A percentile compares a stretch with the other conserved stretches of the same genome.
phyloP scores from a whole-genome alignment of 1,139 yeast species.

The Hansenula lynferdii region DNA sequence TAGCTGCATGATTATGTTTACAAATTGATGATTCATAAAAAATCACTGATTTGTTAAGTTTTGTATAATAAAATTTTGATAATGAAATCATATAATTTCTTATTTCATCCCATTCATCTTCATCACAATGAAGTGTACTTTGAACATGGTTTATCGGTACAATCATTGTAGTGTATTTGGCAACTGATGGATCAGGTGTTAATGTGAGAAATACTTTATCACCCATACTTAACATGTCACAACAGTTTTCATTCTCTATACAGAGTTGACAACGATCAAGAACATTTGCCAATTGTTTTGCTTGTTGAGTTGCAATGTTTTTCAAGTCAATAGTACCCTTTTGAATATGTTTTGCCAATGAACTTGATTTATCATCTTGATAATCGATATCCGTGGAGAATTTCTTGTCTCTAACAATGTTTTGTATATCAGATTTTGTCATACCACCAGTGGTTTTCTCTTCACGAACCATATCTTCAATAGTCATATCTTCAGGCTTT shows the following conservation, averaged over 20 bases:
- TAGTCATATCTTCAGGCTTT: slow-evolving; percentile 24
- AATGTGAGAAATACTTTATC: slow-evolving; percentile 19
- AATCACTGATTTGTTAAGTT: slow-evolving; percentile 30
- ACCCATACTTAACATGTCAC: slow-evolving; percentile 17
- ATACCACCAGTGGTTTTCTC: slow-evolving; percentile 27
- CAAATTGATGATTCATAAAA: slow-evolving; percentile 40
- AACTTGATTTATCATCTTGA: slow-evolving; percentile 36
- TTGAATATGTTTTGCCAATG: slow-evolving; percentile 27
- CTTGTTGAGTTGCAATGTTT: slow-evolving; percentile 25
- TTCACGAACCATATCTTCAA: slow-evolving; percentile 30
- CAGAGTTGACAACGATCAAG: slow-evolving; percentile 37
- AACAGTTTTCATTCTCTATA: slow-evolving; percentile 26
- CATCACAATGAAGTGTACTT: slow-evolving; percentile 37
- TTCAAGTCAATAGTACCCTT: slow-evolving; percentile 24
- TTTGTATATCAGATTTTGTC: slow-evolving; percentile 22
- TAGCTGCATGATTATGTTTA: slow-evolving; percentile 33
- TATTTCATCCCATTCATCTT: slow-evolving; percentile 41
- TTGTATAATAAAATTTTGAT: slow-evolving; percentile 32
- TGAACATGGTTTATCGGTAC: slow-evolving; percentile 37
- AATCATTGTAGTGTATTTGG: slow-evolving; percentile 30
- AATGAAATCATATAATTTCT: slow-evolving; percentile 37
- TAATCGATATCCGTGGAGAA: slow-evolving; percentile 35
- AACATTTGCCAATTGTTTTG: slow-evolving; percentile 24
- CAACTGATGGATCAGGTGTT: slow-evolving; percentile 33
- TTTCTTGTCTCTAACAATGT: slow-evolving; percentile 32